Base-by-base conservation (phyloP, 768 basidiomycete genomes). In the Gloeopeniophorella convolvens region DNA sequence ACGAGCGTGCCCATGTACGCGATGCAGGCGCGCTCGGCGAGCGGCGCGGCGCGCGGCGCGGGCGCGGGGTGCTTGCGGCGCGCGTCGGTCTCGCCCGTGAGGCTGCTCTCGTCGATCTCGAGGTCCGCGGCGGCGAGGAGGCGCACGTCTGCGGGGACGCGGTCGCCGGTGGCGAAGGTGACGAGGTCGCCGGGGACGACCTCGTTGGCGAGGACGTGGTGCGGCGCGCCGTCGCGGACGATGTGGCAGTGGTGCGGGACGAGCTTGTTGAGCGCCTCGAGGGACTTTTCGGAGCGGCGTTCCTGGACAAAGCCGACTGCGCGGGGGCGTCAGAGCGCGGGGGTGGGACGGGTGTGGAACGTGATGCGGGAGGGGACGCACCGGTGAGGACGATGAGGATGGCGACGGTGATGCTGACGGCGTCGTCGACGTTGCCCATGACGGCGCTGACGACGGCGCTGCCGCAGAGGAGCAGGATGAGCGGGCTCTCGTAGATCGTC, bases 1-100 rank as follows among this genome's bases (percentile, higher is more conserved):
- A 98, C 92, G 37, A 97, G 67, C 2, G 94, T 97, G 6, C 94
- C 94, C 95, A 98, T 96, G 62, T 92, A 94, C 5, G 83, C 95
- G 32, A 96, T 82, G 61, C 89, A 94, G 5, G 74, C 77, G 57
- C 94, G 72, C 55, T 97, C 94, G 3, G 89, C 89, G 21, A 97
- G 73, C 15, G 87, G 76, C 5, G 78, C 64, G 64, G 63, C 52
- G 65, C 67, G 16, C 56, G 44, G 64, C 62, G 83, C 89, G 3
- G 75, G 70, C 45, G 79, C 76, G 0, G 69, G 63, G 37, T 70
- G 71, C 70, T 97, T 97, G 60, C 70, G 69, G 16, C 89, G 79
- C 3, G 91, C 80, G 16, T 77, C 78, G 1, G 93, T 95, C 71
- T 98, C 94, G 18, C 94, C 94, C 5, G 94, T 98, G 42, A 98